Conservation (phyloP, 1,139 yeast species). For the Pichia terricola region DNA sequence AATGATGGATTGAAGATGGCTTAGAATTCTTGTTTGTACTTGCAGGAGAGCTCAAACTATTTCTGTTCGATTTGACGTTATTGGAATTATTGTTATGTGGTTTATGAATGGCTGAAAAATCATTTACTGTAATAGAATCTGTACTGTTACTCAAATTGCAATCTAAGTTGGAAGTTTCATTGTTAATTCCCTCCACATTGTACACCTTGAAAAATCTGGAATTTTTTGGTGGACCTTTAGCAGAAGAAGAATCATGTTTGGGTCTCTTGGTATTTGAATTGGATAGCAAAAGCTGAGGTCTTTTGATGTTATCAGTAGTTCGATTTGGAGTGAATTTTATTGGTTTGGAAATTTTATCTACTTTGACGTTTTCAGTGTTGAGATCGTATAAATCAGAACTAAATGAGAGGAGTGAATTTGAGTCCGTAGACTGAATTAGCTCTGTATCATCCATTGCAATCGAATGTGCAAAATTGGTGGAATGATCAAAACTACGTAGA, state of each 20-base stretch:
- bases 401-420: constrained; percentile 12
- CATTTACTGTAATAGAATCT: too few species aligned
- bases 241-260: constrained; percentile 1
- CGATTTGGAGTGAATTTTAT: constrained; percentile 10
- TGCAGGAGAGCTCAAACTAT: background rate
- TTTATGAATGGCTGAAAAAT: too few species aligned
- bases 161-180: too few species aligned
- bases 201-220: constrained; percentile 31
- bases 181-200: constrained; percentile 24
- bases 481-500: too few species aligned
- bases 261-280: constrained; percentile 6
- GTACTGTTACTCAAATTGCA: too few species aligned
- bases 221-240: constrained; percentile 26
- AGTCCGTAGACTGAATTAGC: background rate
- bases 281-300: constrained; percentile 4
- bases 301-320: constrained; percentile 6
- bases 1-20: constrained; percentile 25
- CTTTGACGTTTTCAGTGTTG: too few species aligned
- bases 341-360: constrained; percentile 1
- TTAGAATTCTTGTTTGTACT: constrained; percentile 2
- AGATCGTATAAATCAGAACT: background rate
- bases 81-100: too few species aligned
- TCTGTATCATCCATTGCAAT: too few species aligned
- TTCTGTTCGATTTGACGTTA: too few species aligned
- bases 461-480: too few species aligned